These are phyloP conservation scores for Phytophthora colocasiae DNA, from an alignment of 352 stramenopile genomes.

Conservation along the genomic window DNA sequence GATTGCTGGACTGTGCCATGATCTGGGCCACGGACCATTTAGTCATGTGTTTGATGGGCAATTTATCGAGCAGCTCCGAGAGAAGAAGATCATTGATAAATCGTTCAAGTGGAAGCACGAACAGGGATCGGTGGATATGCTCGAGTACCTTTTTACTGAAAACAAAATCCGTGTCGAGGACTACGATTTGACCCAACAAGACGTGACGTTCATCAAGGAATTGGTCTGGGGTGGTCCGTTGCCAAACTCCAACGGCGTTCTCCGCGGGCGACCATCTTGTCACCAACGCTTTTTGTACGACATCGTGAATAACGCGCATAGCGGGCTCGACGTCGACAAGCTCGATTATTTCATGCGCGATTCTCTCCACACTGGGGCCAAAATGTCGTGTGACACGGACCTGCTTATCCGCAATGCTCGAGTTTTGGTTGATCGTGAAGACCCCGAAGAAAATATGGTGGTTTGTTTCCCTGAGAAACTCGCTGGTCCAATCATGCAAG, in stretches of 20 bases:
- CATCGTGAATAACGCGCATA: conserved; percentile 90
- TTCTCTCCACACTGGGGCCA: conserved; percentile 74
- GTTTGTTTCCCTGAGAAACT: conserved; percentile 92
- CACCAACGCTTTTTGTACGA: conserved; percentile 85
- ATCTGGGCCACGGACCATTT: conserved; percentile 82
- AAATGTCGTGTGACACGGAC: conserved; percentile 76
- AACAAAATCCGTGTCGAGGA: conserved; percentile 67
- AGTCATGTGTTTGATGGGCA: conserved; percentile 85
- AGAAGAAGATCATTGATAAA: conserved; percentile 38
- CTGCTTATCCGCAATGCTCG: conserved; percentile 80
- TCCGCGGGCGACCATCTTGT: conserved; percentile 50
- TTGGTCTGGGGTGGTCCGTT: conserved; percentile 76
- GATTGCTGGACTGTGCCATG: conserved; percentile 83
- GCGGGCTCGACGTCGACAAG: conserved; percentile 91
- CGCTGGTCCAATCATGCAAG: conserved; percentile 85
- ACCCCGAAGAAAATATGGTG: conserved; percentile 48
- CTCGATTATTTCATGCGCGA: conserved; percentile 93
- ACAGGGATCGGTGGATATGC: conserved; percentile 77
- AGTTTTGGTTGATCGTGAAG: conserved; percentile 67
- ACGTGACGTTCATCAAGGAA: conserved; percentile 83
- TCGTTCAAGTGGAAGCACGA: conserved; percentile 77
- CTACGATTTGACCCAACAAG: conserved; percentile 56
- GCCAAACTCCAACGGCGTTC: conserved; percentile 32
- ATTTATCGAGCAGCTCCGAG: conserved; percentile 66
- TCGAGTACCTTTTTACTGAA: conserved; percentile 62